These are phyloP conservation scores for Leishmania amazonensis DNA, from an alignment of 208 protist species.

Conservation along the genomic window DNA sequence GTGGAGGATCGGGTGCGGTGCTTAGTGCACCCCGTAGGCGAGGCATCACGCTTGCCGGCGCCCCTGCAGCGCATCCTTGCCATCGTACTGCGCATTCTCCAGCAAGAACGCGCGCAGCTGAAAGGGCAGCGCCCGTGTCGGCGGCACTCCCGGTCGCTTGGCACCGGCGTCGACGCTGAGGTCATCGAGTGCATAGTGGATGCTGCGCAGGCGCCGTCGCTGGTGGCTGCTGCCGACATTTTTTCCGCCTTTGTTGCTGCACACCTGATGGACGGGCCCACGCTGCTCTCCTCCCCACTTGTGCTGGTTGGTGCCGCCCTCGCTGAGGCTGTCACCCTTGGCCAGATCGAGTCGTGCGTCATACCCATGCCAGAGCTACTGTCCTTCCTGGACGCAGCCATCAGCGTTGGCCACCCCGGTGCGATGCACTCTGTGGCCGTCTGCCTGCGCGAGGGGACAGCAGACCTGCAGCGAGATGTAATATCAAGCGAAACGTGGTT, in stretches of 20 bases:
- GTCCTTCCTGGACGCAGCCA: slow-evolving; percentile 51
- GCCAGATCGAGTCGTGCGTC: not conserved
- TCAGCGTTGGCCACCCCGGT: slow-evolving; percentile 45
- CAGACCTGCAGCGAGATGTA: slow-evolving; percentile 44
- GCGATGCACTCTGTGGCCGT: slow-evolving; percentile 73
- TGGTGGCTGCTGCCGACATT: slow-evolving; percentile 5
- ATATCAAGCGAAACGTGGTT: slow-evolving; percentile 64
- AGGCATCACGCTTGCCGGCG: slow-evolving; percentile 2
- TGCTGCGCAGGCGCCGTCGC: slow-evolving; percentile 20
- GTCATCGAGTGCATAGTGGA: slow-evolving; percentile 16
- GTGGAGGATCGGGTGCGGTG: slow-evolving; percentile 19
- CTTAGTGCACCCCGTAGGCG: slow-evolving; percentile 5
- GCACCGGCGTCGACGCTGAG: slow-evolving; percentile 6
- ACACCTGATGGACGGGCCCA: not conserved
- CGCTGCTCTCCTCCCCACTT: slow-evolving; percentile 3
- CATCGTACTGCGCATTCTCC: slow-evolving; percentile 18
- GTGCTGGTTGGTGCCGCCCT: slow-evolving; percentile 46
- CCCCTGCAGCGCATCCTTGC: slow-evolving; percentile 17
- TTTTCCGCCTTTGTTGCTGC: slow-evolving; percentile 13
- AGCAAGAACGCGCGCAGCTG: slow-evolving; percentile 20
- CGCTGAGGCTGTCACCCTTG: slow-evolving; percentile 36
- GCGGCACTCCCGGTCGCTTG: slow-evolving; percentile 3
- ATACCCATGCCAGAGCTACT: slow-evolving; percentile 12
- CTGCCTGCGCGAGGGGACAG: slow-evolving; percentile 61
- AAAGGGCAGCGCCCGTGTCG: slow-evolving; percentile 32